Base-by-base conservation (phyloP, 306 rosid genomes). In the Castanea crenata region DNA sequence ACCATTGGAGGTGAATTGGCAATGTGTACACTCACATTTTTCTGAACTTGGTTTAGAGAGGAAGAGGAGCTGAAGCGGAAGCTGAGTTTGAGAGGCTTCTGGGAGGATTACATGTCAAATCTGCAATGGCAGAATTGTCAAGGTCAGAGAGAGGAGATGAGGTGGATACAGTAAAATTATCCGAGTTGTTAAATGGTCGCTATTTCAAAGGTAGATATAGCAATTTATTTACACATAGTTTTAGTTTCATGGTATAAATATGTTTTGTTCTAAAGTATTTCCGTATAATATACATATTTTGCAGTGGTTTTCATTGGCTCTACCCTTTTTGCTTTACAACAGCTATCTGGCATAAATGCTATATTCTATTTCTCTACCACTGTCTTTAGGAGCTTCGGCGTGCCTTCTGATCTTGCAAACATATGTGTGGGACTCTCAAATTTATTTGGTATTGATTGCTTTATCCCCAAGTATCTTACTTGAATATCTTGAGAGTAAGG, bases 221-320 rank as follows among this genome's bases (percentile, higher is more conserved):
- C 69, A 55, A 71, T 62, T 74, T 70, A 57, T 58, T 31, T 12
- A 3, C 56, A 16, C 31, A 27, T 41, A 35, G 51, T 62, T 76
- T 58, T 34, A 58, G 71, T 29, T 69, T 54, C 10, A 14, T 34
- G 72, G 3, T 67, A 79, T 64, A 49, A 54, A 34, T 49, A 54
- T 84, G 73, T 73, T 55, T 79, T 76, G 18, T 71, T 85, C 55
- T 76, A 65, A 32, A 77, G 49, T 52, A 63, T 82, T 85, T 63
- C 87, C 87, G 82, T 78, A 79, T 80, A 61, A 49, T 75, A 41
- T 82, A 73, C 67, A 77, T 78, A 74, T 91, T 85, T 91, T 91
- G 96, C 96, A 93, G 97, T 91, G 90, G 83, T 91, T 82, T 89
- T 87, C 91, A 87, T 91, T 78, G 97, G 97, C 71, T 93, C 92